A percentile compares a stretch with the other conserved stretches of the same genome.
phyloP scores from a whole-genome alignment of 2,329 filamentous ascomycete genomes.

The Claviceps spartinae region DNA sequence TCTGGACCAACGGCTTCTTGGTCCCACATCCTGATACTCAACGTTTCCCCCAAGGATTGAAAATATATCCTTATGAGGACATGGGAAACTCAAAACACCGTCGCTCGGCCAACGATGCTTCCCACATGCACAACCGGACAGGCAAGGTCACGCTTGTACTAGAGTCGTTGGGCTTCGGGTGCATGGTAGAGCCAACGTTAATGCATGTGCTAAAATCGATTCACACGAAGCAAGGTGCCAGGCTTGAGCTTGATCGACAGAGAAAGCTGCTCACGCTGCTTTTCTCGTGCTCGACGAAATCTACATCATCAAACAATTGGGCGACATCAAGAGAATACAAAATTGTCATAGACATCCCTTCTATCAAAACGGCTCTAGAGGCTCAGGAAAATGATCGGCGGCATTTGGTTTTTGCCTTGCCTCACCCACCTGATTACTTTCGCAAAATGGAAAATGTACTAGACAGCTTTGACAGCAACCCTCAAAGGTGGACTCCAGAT shows the following conservation, averaged over 20 bases:
- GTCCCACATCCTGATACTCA: slow-evolving; percentile 13
- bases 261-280: slow-evolving; percentile 16
- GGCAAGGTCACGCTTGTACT: slow-evolving; percentile 28
- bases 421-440: slow-evolving; percentile 35
- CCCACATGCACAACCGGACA: not conserved
- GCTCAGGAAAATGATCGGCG: slow-evolving; percentile 15
- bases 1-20: slow-evolving; percentile 31
- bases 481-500: slow-evolving; percentile 23
- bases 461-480: slow-evolving; percentile 20
- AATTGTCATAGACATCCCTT: slow-evolving; percentile 29
- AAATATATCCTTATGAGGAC: slow-evolving; percentile 7
- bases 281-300: slow-evolving; percentile 15
- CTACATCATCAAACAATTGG: slow-evolving; percentile 3
- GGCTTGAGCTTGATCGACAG: slow-evolving; percentile 18
- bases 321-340: slow-evolving; percentile 21
- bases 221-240: slow-evolving; percentile 9
- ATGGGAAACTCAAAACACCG: not conserved
- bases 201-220: slow-evolving; percentile 45
- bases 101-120: not conserved
- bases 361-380: slow-evolving; percentile 31
- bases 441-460: slow-evolving; percentile 21
- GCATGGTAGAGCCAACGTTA: slow-evolving; percentile 35
- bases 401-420: slow-evolving; percentile 33
- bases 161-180: slow-evolving; percentile 45
- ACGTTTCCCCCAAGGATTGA: slow-evolving; percentile 10